Evolutionary conservation across 2,329 filamentous ascomycete genomes (phyloP).

Genomic region (Cadophora gregata): DNA sequence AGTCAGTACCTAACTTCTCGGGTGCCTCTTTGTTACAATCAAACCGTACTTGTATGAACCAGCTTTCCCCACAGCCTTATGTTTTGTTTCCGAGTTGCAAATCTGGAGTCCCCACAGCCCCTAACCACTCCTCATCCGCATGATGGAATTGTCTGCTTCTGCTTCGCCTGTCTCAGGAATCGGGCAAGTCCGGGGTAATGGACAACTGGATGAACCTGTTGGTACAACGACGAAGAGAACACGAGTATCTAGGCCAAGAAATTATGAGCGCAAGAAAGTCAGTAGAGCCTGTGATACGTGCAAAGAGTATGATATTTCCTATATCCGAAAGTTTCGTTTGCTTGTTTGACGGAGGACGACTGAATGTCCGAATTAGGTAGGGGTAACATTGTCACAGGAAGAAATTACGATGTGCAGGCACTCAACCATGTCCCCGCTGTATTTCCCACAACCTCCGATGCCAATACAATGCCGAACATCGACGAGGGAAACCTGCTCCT

Average conservation of each 20-base stretch:
- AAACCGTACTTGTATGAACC: not conserved
- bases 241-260: not conserved
- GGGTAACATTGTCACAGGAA: conserved; percentile 21
- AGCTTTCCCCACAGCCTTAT: not conserved
- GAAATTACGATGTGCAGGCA: conserved; percentile 26
- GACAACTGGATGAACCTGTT: not conserved
- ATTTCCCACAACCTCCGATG: conserved; percentile 15
- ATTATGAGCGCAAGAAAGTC: conserved; percentile 24
- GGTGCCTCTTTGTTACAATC: not conserved
- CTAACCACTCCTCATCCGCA: not conserved
- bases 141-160: not conserved
- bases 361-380: not conserved
- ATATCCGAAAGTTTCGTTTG: not conserved
- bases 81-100: not conserved
- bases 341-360: not conserved
- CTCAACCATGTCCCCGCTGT: conserved; percentile 25
- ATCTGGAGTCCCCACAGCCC: not conserved
- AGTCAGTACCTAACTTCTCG: not conserved
- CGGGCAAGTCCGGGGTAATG: not conserved
- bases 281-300: conserved; percentile 32
- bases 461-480: conserved; percentile 23
- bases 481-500: conserved; percentile 21
- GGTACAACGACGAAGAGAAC: not conserved
- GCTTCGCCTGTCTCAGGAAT: not conserved
- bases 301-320: conserved; percentile 23